A percentile compares a stretch with the other conserved stretches of the same genome.
Evolutionary conservation across 352 stramenopile species (phyloP).

Genomic region (Discostella stelligera): DNA sequence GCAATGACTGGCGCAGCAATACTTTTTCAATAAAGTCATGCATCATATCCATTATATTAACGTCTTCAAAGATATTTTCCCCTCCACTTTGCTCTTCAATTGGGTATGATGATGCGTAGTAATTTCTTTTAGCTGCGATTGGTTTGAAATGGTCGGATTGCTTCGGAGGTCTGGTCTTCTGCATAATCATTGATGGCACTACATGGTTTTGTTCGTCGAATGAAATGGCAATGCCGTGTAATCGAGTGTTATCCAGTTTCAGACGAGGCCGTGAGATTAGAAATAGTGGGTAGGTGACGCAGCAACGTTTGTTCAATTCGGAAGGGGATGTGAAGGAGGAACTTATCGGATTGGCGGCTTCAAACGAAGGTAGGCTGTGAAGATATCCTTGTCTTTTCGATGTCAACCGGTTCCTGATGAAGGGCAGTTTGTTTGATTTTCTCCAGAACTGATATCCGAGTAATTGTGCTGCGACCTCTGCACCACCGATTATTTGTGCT

Average conservation of each 20-base stretch:
- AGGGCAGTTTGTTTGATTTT: neutral
- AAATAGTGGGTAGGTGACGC: neutral
- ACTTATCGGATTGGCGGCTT: neutral
- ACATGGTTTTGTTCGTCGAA: conserved; percentile 6
- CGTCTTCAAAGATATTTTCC: conserved; percentile 28
- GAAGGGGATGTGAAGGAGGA: neutral
- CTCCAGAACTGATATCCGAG: conserved; percentile 16
- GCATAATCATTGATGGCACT: neutral
- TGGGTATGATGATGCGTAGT: conserved; percentile 25
- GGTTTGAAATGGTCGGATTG: neutral
- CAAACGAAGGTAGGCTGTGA: conserved; percentile 13
- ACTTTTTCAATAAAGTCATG: conserved; percentile 9
- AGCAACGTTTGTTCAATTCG: neutral
- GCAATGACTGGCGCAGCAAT: conserved; percentile 1
- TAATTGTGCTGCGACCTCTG: neutral
- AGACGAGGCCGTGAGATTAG: neutral
- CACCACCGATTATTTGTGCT: no score
- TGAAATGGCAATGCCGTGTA: conserved; percentile 15
- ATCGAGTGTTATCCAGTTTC: conserved; percentile 1
- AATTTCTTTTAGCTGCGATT: conserved; percentile 12
- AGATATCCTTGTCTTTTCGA: conserved; percentile 4
- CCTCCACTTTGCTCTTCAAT: conserved; percentile 1
- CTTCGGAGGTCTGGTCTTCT: neutral
- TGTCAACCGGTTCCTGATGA: neutral
- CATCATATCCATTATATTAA: conserved; percentile 24